Percentiles rank a stretch among this genome's conserved stretches.
phyloP scores from a whole-genome alignment of 2,329 filamentous ascomycete genomes.

The Graphium sp. region DNA sequence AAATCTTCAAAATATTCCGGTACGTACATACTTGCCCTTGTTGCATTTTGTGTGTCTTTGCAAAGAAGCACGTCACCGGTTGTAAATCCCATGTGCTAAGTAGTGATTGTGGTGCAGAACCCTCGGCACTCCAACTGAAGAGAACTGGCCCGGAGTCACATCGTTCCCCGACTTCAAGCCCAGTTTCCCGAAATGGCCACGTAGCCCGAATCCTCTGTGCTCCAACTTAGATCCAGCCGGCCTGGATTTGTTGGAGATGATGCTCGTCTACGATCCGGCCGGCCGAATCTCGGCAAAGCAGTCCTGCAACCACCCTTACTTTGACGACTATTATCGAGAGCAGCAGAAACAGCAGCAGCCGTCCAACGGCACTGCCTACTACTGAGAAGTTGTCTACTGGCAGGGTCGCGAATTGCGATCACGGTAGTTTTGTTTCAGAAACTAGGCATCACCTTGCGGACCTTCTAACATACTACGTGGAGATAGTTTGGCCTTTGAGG shows the following conservation, averaged over 20 bases:
- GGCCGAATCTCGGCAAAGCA: constrained; percentile 81
- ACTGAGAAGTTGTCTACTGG: too few relatives aligned
- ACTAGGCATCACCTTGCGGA: too few relatives aligned
- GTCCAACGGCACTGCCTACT: constrained; percentile 15
- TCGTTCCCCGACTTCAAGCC: constrained; percentile 88
- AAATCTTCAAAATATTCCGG: constrained; percentile 49
- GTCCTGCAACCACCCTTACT: constrained; percentile 72
- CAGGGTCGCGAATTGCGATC: too few relatives aligned
- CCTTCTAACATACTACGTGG: too few relatives aligned
- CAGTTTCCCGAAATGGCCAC: constrained; percentile 81
- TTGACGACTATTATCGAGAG: constrained; percentile 26
- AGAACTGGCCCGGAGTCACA: constrained; percentile 80
- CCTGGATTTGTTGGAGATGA: constrained; percentile 47
- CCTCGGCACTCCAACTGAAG: constrained; percentile 70
- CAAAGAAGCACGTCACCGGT: neutral
- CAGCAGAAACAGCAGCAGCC: constrained; percentile 6
- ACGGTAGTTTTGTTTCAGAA: too few relatives aligned
- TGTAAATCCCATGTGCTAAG: neutral
- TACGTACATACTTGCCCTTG: constrained; percentile 20
- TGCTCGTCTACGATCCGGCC: constrained; percentile 79
- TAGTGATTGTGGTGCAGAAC: constrained; percentile 25
- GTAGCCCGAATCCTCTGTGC: constrained; percentile 52
- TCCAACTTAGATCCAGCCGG: constrained; percentile 56
- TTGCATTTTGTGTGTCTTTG: constrained; percentile 1
- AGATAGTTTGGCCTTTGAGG: too few relatives aligned